Base-by-base conservation (phyloP, 2,329 filamentous ascomycete genomes). In the Phialophora verrucosa region DNA sequence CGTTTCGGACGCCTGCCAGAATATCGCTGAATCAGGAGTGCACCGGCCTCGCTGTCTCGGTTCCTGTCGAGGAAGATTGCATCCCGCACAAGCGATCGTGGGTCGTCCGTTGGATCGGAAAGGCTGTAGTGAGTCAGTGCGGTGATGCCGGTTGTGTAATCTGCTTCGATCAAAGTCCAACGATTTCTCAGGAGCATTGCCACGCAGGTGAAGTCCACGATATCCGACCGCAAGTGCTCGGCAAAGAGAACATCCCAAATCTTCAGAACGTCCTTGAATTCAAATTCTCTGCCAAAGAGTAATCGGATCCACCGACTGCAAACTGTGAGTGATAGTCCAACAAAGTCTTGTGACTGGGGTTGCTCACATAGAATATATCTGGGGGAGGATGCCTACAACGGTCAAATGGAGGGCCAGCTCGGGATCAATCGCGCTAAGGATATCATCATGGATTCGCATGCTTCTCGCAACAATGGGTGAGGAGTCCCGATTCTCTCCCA, bases 191-290 rank as follows among this genome's bases (percentile, higher is more conserved):
- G 82, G 27, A 99, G 82, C 93, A 99, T 98, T 5, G 93, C 90
- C 59, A 97, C 88, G 72, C 93, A 97, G n/a, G 97, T 89, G 63
- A 95, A 84, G 74, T 98, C 92, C 71, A 98, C 88, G 35, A 98
- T 81, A 58, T 93, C 88, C 31, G 97, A 80, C 0, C 86, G 85
- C 7, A 94, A 85, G 73, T 97, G 93, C 73, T 96, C 88, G 1
- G 93, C 91, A 76, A 99, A 96, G 1, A 99, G 83, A 7, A 89
- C 86, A 79, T 99, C 95, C 95, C 95, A 99, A 63, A 99, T 85
- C 25, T 87, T 82, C 44, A 99, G 85, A 49, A 93, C 85, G 68
- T 96, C 88, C 62, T 93, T 88, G 68, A 98, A 96, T 0, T 92
- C 88, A 73, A 97, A 98, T 76, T 99, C 95, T 71, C 95, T 87